Evolutionary conservation across 345 rosid genomes (phyloP).

Genomic region (Eutrema yunnanense): DNA sequence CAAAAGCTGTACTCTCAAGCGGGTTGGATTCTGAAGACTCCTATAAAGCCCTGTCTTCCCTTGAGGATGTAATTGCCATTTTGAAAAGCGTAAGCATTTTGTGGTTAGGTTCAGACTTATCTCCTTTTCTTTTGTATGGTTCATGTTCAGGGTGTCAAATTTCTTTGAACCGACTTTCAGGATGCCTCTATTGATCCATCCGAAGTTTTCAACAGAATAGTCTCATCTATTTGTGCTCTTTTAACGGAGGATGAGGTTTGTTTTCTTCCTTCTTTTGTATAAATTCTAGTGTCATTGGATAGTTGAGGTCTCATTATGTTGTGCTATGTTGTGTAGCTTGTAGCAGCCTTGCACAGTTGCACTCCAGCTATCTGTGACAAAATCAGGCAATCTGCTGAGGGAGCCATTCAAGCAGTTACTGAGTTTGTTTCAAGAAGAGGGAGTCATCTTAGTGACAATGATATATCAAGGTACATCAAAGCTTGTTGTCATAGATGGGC

Average conservation of each 20-base stretch:
- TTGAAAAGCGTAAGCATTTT: constrained; percentile 60
- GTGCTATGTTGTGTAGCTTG: constrained; percentile 61
- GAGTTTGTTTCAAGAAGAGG: constrained; percentile 85
- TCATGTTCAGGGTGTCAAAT: constrained; percentile 7
- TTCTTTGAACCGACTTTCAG: constrained; percentile 36
- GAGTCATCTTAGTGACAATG: constrained; percentile 61
- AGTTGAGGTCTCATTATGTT: constrained; percentile 9
- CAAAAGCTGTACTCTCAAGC: constrained; percentile 56
- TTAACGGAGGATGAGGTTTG: constrained; percentile 77
- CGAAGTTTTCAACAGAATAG: constrained; percentile 91
- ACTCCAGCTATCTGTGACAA: constrained; percentile 79
- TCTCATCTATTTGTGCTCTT: constrained; percentile 67
- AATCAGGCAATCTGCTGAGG: constrained; percentile 90
- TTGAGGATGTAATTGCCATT: constrained; percentile 95
- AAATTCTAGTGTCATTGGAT: constrained; percentile 13
- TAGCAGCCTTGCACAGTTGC: constrained; percentile 66
- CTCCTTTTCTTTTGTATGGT: constrained; percentile 6
- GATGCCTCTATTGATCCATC: constrained; percentile 99
- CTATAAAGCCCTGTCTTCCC: constrained; percentile 77
- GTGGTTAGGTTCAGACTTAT: constrained; percentile 14
- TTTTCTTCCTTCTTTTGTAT: constrained; percentile 16
- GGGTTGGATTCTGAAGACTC: constrained; percentile 59
- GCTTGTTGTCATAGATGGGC: background rate
- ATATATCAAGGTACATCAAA: constrained; percentile 60
- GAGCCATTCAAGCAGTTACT: constrained; percentile 86